Evolutionary conservation across 331 rosid genomes (phyloP), one percentile per base, ranked within the genome.

Genomic region (Ulmus americana): DNA sequence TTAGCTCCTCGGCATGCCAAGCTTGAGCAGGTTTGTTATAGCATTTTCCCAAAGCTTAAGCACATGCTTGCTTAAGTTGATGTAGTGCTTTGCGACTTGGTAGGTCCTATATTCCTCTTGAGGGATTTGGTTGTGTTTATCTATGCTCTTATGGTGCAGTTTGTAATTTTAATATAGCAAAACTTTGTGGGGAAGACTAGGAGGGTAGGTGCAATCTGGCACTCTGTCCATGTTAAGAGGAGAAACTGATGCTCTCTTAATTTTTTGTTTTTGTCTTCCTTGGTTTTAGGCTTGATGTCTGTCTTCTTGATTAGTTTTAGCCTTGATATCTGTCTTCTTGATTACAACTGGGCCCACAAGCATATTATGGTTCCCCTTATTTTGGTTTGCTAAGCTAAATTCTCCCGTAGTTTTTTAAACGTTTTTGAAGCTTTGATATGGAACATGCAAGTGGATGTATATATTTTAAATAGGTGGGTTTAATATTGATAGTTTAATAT

Each of bases 21-120:
- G 77, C 81, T 91, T 18, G 96, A 88, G 69, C 96, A 91, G 97
- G 97, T 91, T 71, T 70, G 45, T 56, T 70, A 64, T 65, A 16
- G 67, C 28, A 43, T 47, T 71, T 18, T 50, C 15, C 13, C 22
- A 49, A 65, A 55, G 57, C 41, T 62, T 58, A 53, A 49, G 16
- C 18, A 75, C 28, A n/a, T 40, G 71, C 55, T 10, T 58, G 46
- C 41, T 70, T 64, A 44, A 69, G 11, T 40, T 50, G 45, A 54
- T 39, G 42, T 0, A 35, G 10, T 59, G 63, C 55, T 52, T 62
- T 64, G 63, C 61, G 56, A 62, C 53, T 48, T 40, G n/a, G n/a
- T 54, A 48, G 46, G 42, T 72, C 9, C n/a, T 13, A 12, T 63
- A 45, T 55, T 11, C 4, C 12, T 40, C 3, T 0, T 13, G 48